Evolutionary conservation across 176 grass and related monocot species (phyloP).

Genomic region (Cocos nucifera): DNA sequence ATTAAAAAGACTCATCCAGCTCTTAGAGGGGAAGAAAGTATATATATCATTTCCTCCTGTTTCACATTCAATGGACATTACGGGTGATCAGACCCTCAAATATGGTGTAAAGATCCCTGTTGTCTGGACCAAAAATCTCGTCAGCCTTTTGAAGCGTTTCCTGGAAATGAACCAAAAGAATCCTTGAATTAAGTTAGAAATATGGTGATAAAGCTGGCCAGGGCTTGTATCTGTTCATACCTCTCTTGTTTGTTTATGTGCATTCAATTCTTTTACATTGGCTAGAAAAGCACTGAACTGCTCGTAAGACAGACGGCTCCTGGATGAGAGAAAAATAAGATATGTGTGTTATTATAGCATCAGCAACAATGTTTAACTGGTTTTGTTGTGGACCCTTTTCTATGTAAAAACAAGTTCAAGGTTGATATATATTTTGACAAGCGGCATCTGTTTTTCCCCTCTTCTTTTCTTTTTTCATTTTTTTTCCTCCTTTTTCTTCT

Average conservation of each 20-base stretch:
- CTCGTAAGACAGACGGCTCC: slow-evolving; percentile 91
- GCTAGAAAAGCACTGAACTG: slow-evolving; percentile 91
- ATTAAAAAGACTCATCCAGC: too few relatives aligned
- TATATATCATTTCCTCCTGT: too few relatives aligned
- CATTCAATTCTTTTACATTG: slow-evolving; percentile 94
- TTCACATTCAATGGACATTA: slow-evolving; percentile 29
- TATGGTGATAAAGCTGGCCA: not conserved
- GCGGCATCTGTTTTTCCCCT: too few relatives aligned
- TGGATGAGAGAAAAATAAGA: slow-evolving; percentile 22
- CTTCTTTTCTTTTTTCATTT: too few relatives aligned
- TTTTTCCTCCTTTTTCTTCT: too few relatives aligned
- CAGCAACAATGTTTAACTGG: too few relatives aligned
- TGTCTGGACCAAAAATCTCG: slow-evolving; percentile 80
- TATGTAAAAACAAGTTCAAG: too few relatives aligned
- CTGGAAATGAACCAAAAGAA: slow-evolving; percentile 37
- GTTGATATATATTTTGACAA: too few relatives aligned
- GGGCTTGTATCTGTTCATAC: slow-evolving; percentile 29
- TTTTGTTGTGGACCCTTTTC: too few relatives aligned
- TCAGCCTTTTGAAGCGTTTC: slow-evolving; percentile 84
- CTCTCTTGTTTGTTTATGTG: slow-evolving; percentile 88
- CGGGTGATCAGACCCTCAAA: slow-evolving; percentile 90
- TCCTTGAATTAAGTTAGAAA: not conserved
- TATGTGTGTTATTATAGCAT: not conserved
- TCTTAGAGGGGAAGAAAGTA: too few relatives aligned
- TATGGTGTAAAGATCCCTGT: slow-evolving; percentile 77